Evolutionary conservation across 306 rosid species (phyloP).

Genomic region (Coriaria nepalensis): DNA sequence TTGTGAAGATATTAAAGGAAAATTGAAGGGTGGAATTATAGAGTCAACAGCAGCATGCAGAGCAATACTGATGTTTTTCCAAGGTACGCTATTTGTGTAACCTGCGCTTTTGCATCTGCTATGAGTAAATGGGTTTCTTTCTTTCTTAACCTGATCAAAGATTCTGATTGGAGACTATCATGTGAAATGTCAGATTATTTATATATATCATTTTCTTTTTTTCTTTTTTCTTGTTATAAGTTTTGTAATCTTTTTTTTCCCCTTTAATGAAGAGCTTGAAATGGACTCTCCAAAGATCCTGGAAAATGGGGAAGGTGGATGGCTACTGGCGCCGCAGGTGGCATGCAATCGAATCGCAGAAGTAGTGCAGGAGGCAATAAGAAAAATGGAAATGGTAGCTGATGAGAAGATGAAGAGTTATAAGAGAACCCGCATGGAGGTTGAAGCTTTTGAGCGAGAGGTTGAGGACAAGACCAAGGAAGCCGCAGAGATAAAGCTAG

Average conservation of each 20-base stretch:
- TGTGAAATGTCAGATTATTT: too few relatives aligned
- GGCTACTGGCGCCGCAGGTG: conserved; percentile 85
- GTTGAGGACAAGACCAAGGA: conserved; percentile 81
- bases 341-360: conserved; percentile 90
- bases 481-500: conserved; percentile 66
- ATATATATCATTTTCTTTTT: too few relatives aligned
- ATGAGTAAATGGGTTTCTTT: too few relatives aligned
- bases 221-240: not conserved
- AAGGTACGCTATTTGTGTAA: conserved; percentile 34
- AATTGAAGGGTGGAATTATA: conserved; percentile 44
- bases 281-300: conserved; percentile 53
- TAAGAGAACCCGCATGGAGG: conserved; percentile 82
- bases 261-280: conserved; percentile 67
- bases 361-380: conserved; percentile 88
- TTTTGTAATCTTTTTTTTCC: conserved; percentile 9
- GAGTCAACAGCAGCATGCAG: conserved; percentile 63
- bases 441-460: conserved; percentile 77
- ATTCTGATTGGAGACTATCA: too few relatives aligned
- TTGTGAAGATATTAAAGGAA: conserved; percentile 76
- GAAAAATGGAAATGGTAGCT: conserved; percentile 97
- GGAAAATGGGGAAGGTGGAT: conserved; percentile 81
- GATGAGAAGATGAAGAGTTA: conserved; percentile 94
- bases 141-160: too few relatives aligned
- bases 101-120: not conserved
- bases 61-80: conserved; percentile 70